Conservation (phyloP, 495 filamentous ascomycete genomes). For the Neurospora sp. region DNA sequence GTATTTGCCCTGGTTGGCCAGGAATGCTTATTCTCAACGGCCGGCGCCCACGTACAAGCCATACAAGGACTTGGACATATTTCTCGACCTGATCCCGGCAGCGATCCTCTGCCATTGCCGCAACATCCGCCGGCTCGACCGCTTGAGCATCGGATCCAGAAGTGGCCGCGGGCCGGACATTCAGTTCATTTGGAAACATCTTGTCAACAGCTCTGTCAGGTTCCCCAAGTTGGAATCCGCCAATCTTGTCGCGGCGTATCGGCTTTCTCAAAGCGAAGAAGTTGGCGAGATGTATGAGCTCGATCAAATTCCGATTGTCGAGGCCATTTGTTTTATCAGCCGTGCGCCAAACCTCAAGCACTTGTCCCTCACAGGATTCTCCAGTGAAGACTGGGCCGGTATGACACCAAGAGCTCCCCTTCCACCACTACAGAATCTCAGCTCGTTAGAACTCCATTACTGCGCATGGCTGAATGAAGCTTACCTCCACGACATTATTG, state of each 20-base stretch:
- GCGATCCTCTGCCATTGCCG: neutral
- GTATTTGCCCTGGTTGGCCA: neutral
- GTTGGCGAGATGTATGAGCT: neutral
- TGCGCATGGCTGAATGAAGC: neutral
- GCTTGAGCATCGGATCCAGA: neutral
- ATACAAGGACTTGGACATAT: neutral
- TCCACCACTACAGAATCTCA: neutral
- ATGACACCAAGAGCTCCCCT: neutral
- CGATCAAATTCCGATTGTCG: neutral
- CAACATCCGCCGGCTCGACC: neutral
- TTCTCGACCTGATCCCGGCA: neutral
- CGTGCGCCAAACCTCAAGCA: neutral
- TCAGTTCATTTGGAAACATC: neutral
- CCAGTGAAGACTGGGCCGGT: neutral
- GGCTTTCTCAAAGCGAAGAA: neutral
- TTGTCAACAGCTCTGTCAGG: neutral
- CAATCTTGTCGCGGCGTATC: neutral
- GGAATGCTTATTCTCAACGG: neutral
- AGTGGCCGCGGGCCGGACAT: no score
- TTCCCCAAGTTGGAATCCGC: neutral
- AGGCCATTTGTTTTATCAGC: neutral
- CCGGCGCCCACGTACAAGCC: neutral
- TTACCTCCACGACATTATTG: neutral
- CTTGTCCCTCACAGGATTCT: neutral
- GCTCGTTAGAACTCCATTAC: neutral